phyloP scores from a whole-genome alignment of 2,329 filamentous ascomycete genomes.

The Neofusicoccum kwambonambiense region DNA sequence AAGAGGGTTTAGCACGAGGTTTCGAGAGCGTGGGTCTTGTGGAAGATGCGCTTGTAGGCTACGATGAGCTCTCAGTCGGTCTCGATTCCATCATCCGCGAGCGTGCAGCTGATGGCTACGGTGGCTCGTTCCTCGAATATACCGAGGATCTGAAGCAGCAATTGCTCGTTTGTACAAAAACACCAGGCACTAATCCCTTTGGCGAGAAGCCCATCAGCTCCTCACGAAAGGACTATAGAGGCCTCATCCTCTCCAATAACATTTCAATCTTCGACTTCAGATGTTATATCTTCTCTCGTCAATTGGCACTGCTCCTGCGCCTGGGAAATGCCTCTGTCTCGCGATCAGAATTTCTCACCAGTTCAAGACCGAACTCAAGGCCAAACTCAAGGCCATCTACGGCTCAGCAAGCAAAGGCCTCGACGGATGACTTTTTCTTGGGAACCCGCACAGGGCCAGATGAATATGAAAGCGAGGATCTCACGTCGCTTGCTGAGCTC shows the following conservation, averaged over 20 bases:
- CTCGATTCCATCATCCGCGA: constrained; percentile 80
- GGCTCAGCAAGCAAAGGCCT: constrained; percentile 25
- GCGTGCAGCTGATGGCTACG: constrained; percentile 61
- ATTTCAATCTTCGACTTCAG: constrained; percentile 96
- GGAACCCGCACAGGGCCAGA: constrained; percentile 27
- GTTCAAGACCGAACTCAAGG: constrained; percentile 37
- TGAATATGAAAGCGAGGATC: constrained; percentile 65
- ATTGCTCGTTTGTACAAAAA: constrained; percentile 17
- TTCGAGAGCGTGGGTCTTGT: constrained; percentile 96
- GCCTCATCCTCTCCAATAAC: constrained; percentile 89
- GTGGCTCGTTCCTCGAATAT: constrained; percentile 69
- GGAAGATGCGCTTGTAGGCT: constrained; percentile 90
- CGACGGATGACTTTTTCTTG: constrained; percentile 32
- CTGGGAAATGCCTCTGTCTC: constrained; percentile 64
- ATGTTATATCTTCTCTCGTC: constrained; percentile 88
- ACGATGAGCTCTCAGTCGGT: constrained; percentile 88
- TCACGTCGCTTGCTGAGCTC: constrained; percentile 79
- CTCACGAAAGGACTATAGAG: constrained; percentile 74
- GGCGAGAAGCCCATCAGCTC: constrained; percentile 37
- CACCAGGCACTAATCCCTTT: constrained; percentile 10
- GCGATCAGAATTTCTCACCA: constrained; percentile 31
- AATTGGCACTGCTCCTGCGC: constrained; percentile 77
- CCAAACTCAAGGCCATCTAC: constrained; percentile 20
- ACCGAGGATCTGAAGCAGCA: constrained; percentile 71
- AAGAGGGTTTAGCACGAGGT: constrained; percentile 87